phyloP scores from a whole-genome alignment of 2,329 filamentous ascomycete genomes.

The Oidium heveae region DNA sequence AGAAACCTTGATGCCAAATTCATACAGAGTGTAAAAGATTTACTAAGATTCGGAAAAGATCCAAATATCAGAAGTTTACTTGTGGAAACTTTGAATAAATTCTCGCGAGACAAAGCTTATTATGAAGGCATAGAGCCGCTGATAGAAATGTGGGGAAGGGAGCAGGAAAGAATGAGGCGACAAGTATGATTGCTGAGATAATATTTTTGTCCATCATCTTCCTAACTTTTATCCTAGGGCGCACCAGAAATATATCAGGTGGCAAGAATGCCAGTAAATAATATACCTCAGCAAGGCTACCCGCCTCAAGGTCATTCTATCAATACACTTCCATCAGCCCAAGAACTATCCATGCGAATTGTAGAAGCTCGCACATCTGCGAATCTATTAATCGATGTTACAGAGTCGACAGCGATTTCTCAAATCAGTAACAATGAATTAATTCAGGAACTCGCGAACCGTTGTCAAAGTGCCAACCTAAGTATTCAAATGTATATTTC shows the following conservation, averaged over 20 bases:
- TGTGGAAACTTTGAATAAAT: constrained; percentile 60
- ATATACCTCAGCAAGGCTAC: constrained; percentile 23
- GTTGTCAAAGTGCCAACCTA: constrained; percentile 56
- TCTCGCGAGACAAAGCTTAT: constrained; percentile 38
- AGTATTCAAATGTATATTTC: constrained; percentile 74
- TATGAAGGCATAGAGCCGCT: constrained; percentile 51
- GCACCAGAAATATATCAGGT: constrained; percentile 12
- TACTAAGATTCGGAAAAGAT: constrained; percentile 48
- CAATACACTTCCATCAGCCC: constrained; percentile 32
- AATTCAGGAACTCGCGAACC: constrained; percentile 71
- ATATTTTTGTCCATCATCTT: no score
- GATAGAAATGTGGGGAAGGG: constrained; percentile 69
- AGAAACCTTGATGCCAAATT: constrained; percentile 73
- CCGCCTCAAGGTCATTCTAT: constrained; percentile 26
- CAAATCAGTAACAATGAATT: constrained; percentile 70
- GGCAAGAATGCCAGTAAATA: no score
- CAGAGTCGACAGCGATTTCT: constrained; percentile 55
- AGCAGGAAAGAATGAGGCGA: constrained; percentile 34
- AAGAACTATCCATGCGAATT: constrained; percentile 58
- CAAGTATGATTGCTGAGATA: constrained; percentile 20
- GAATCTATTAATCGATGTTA: constrained; percentile 73
- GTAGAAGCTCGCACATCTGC: constrained; percentile 81
- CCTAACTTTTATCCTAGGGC: constrained; percentile 18
- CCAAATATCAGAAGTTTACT: constrained; percentile 61
- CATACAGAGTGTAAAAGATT: constrained; percentile 44